Evolutionary conservation across 163 green algal species (phyloP), one percentile per base, ranked within the genome.

Genomic region (Trebouxiophyceae sp.): DNA sequence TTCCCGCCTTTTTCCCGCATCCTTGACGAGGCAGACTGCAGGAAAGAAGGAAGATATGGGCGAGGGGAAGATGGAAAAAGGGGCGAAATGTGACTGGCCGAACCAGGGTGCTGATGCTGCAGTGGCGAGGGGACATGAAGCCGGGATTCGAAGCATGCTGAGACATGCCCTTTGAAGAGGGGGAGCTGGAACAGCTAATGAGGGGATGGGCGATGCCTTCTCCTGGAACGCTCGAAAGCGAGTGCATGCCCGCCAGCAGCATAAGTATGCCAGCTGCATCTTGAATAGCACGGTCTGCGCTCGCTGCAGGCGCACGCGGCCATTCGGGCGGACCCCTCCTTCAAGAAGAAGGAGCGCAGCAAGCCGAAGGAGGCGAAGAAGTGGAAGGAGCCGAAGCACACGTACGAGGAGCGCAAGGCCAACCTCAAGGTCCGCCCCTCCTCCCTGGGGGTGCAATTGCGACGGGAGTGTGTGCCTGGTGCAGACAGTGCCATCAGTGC

Each of bases 351-450:
- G 81, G 66, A 79, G 46, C 81, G 84, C 71, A 87, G 60, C 46
- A 87, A 89, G 75, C 89, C 90, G 20, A 71, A 60, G 3, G 71
- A 84, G 24, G 50, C 72, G 60, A 89, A 93, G 80, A 67, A 75
- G 57, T 93, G 86, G 84, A 89, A 95, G 78, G 60, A 76, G 34
- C 57, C 55, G 57, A 98, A 98, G 89, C 78, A 95, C 58, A 97
- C 93, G 22, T 97, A 97, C 76, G 93, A 97, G 60, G 65, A 98
- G 90, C 84, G 87, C 75, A 98, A 98, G 88, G 81, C 90, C 29
- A 78, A 76, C 45, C 89, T 99, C 69, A 96, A 98, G 87, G 76
- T 77, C 46, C 22, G 57, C n/a, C 2, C 34, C 39, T 8, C 4
- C 16, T 58, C 3, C 34, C 54, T 59, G 39, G 16, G 39, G n/a